Base-by-base conservation (phyloP, 805 yeast genomes). In the Candida schatavii region DNA sequence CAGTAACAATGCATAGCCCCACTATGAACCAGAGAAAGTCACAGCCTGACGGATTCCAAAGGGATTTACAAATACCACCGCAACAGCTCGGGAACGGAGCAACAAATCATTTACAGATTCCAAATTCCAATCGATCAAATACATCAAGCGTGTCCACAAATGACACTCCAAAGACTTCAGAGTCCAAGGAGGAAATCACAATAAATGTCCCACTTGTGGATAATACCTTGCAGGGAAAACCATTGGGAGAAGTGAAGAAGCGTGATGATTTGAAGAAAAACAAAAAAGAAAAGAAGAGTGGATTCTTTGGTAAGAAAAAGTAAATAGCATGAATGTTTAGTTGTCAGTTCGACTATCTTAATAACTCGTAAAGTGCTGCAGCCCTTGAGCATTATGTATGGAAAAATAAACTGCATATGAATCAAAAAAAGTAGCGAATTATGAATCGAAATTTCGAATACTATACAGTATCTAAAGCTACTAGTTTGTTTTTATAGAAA, bases 231-330 rank as follows among this genome's bases (percentile, higher is more conserved):
- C 30, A 15, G 7, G 57, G 59, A 1, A 62, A 60, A 34, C 69
- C 70, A 14, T 51, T 63, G 33, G 70, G 68, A 2, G 53, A 45
- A 1, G 50, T 60, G n/a, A 42, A 49, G 2, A 17, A 31, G 11
- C 15, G 5, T 11, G 41, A 41, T 5, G 41, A 37, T 6, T 36
- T 37, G 6, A 42, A 38, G 7, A 50, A 47, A 9, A 46, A 48
- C 14, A 53, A 57, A 40, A 52, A 50, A 44, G 61, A 58, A 46
- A 57, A 57, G 48, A 61, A 61, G 46, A 50, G 47, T 22, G 68
- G 70, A 3, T 45, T 65, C 2, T 59, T 65, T 39, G 46, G 57
- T 14, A 52, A 46, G 37, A 38, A 44, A 28, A 41, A 44, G 37
- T 34, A 29, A 38, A 14, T 31, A 23, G 27, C 27, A 23, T 23